Evolutionary conservation across 176 grass and related monocot species (phyloP).

Genomic region (Avena eriantha): DNA sequence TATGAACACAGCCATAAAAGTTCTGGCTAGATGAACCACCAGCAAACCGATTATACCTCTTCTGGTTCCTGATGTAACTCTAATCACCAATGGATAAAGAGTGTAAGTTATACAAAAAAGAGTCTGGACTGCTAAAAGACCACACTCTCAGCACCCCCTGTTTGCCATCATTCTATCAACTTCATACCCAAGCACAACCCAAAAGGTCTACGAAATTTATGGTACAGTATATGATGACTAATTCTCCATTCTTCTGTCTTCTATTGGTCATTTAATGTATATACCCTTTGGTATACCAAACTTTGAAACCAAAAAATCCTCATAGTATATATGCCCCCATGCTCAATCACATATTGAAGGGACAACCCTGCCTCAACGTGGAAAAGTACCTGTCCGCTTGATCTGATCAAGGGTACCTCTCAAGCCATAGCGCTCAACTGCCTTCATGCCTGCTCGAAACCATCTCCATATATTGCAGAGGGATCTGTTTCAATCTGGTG

Average conservation of each 20-base stretch:
- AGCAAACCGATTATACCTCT: too few relatives aligned
- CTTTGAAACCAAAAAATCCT: slow-evolving; percentile 4
- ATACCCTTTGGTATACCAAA: slow-evolving; percentile 31
- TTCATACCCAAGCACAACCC: neutral
- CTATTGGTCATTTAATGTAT: slow-evolving; percentile 32
- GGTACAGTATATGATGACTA: neutral
- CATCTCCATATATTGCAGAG: slow-evolving; percentile 66
- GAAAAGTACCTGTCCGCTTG: slow-evolving; percentile 59
- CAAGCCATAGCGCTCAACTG: slow-evolving; percentile 61
- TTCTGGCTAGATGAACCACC: too few relatives aligned
- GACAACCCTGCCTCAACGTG: slow-evolving; percentile 35
- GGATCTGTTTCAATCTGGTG: slow-evolving; percentile 68
- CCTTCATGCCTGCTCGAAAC: slow-evolving; percentile 61
- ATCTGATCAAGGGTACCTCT: slow-evolving; percentile 76
- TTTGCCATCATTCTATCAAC: neutral
- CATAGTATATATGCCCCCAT: slow-evolving; percentile 8
- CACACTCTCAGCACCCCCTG: neutral
- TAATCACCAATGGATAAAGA: too few relatives aligned
- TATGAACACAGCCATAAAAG: neutral
- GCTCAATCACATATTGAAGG: slow-evolving; percentile 1
- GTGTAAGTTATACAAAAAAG: too few relatives aligned
- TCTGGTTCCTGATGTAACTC: too few relatives aligned
- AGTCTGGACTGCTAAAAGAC: slow-evolving; percentile 1
- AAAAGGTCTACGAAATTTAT: neutral
- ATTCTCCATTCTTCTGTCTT: slow-evolving; percentile 15